Evolutionary conservation across 1,284 basidiomycete genomes (phyloP), one percentile per base, ranked within the genome.

Genomic region (Exobasidium cylindrosporum): DNA sequence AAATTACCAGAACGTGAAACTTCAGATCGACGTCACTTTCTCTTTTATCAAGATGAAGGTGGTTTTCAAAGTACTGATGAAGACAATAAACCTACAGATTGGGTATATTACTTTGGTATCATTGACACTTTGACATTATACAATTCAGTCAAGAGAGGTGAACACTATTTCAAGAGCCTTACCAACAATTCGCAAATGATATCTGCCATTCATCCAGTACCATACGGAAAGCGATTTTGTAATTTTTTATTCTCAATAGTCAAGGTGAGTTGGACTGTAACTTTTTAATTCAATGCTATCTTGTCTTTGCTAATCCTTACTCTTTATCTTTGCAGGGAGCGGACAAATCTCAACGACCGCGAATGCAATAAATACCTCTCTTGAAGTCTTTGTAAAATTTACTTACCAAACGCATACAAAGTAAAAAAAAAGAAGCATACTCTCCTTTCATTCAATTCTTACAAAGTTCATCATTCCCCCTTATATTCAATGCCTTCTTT

Each of bases 21-120:
- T 0, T 86, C 86, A 50, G 92, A 96, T 73, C 85, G 91, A 26
- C 85, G 88, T 53, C 86, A 92, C 67, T 93, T 95, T 79, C 81
- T 96, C 40, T 98, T 97, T 82, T 97, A 97, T 78, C 91, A 95
- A 76, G 93, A 98, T 77, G 96, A 98, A 76, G 94, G 94, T 26
- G 95, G 96, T 0, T 81, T 96, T 62, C 86, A 89, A 29, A 91
- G 92, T 28, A 96, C 94, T 14, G 88, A 95, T 79, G 92, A 95
- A 72, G 81, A 80, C 24, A 95, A 97, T 78, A 83, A 85, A 31
- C 82, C 85, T 2, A 82, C 89, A 80, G 87, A 89, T 69, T 86
- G 86, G 56, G 90, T 98, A 64, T 98, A 97, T 82, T 98, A 98
- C 81, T 66, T 83, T 21, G 82, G 81, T 32, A 72, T 81, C 46